Evolutionary conservation across 2,329 filamentous ascomycete genomes (phyloP).

Genomic region (Fusarium heterosporum): DNA sequence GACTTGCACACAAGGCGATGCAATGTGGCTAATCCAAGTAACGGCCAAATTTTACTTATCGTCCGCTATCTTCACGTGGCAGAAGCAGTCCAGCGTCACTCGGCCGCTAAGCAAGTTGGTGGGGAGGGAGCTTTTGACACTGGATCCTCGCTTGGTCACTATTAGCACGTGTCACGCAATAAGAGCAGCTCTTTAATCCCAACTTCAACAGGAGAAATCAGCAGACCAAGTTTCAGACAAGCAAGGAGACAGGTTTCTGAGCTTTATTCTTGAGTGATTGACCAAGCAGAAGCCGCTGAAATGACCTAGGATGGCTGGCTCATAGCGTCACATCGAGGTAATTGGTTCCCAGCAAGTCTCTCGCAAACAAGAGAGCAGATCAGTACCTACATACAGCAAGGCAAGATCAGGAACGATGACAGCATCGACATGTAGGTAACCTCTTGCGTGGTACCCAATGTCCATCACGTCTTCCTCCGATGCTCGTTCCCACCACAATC

Average conservation of each 20-base stretch:
- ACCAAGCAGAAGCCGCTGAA: constrained; percentile 20
- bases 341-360: constrained; percentile 32
- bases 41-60: constrained; percentile 46
- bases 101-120: constrained; percentile 32
- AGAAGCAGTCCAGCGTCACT: constrained; percentile 13
- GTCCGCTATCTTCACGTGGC: constrained; percentile 47
- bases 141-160: constrained; percentile 7
- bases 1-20: constrained; percentile 44
- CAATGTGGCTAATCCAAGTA: constrained; percentile 48
- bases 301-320: constrained; percentile 14
- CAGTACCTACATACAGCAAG: constrained; percentile 33
- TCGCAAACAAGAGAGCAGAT: constrained; percentile 34
- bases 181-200: not conserved
- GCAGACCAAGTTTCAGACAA: constrained; percentile 25
- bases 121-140: constrained; percentile 18
- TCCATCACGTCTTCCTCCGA: not conserved
- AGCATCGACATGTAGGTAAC: constrained; percentile 2
- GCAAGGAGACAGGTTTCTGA: constrained; percentile 21
- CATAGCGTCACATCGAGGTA: constrained; percentile 42
- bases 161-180: constrained; percentile 33
- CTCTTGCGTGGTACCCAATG: not conserved
- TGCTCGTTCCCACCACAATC: not conserved
- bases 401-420: constrained; percentile 35
- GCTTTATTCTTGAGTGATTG: constrained; percentile 8
- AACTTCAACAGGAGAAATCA: not conserved